Percentiles rank a stretch among this genome's conserved stretches.
Evolutionary conservation across 164 flowering plant genomes (phyloP).

Genomic region (Umbilicus rupestris): DNA sequence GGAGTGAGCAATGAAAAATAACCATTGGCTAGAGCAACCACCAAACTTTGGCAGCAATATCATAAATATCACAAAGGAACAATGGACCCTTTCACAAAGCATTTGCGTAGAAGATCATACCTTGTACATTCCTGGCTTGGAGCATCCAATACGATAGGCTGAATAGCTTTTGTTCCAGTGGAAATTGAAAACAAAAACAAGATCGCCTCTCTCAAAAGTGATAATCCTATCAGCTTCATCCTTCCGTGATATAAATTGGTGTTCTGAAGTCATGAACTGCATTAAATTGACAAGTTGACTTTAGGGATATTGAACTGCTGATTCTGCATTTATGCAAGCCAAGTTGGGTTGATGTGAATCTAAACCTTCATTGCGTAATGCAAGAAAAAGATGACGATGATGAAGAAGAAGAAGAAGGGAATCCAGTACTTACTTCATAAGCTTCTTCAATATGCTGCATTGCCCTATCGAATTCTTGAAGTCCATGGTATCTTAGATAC

Average conservation of each 20-base stretch:
- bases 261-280: constrained; percentile 95
- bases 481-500: constrained; percentile 72
- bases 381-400: neutral
- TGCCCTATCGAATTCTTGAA: constrained; percentile 96
- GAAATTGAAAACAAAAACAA: constrained; percentile 92
- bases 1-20: neutral
- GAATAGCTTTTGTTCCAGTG: constrained; percentile 88
- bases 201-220: constrained; percentile 79
- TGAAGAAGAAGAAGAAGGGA: neutral
- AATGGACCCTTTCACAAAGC: neutral
- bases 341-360: neutral
- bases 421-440: constrained; percentile 50
- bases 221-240: constrained; percentile 79
- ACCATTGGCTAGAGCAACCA: neutral
- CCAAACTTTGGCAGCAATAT: neutral
- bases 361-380: neutral
- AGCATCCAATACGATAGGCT: constrained; percentile 80
- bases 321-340: neutral
- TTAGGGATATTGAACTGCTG: neutral
- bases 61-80: neutral
- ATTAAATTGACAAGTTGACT: constrained; percentile 5
- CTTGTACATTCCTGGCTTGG: constrained; percentile 89
- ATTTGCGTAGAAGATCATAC: constrained; percentile 24
- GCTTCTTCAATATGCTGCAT: constrained; percentile 92
- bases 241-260: constrained; percentile 79